Conservation (phyloP, 225 moss, liverwort and hornwort species). For the Polytrichum commune region DNA sequence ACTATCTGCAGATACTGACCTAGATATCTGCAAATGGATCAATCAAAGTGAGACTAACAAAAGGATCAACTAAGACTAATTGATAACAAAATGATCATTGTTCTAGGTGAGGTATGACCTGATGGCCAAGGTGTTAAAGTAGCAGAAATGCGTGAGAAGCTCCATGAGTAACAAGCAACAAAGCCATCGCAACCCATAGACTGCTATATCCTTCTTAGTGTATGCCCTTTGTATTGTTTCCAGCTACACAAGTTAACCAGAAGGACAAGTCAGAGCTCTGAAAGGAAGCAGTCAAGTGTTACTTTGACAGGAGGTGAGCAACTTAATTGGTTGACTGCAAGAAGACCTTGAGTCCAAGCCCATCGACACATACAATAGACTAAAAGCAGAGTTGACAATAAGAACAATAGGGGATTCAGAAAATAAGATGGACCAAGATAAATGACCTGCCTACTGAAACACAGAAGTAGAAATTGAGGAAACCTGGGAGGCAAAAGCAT, state of each 20-base stretch:
- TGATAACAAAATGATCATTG: too few species aligned
- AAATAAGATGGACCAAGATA: not conserved
- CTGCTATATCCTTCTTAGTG: constrained; percentile 42
- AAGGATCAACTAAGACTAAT: too few species aligned
- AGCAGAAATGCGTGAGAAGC: constrained; percentile 79
- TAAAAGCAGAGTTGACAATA: not conserved
- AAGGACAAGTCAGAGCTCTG: too few species aligned
- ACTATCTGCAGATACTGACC: too few species aligned
- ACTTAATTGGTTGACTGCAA: too few species aligned
- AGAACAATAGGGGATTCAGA: not conserved
- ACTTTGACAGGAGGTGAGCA: too few species aligned
- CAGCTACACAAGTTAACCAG: constrained; percentile 46
- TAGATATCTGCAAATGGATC: too few species aligned
- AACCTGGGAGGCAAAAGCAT: constrained; percentile 97
- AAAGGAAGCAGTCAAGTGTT: too few species aligned
- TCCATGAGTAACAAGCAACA: constrained; percentile 87
- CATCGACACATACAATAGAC: not conserved
- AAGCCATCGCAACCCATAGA: constrained; percentile 83
- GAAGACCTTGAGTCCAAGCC: too few species aligned
- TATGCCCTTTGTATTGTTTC: constrained; percentile 66
- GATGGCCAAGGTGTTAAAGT: constrained; percentile 85
- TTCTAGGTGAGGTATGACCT: constrained; percentile 38
- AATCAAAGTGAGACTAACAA: too few species aligned
- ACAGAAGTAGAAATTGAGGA: not conserved
- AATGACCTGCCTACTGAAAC: not conserved